phyloP scores from a whole-genome alignment of 495 filamentous ascomycete species.

The Geoglossum glabrum region DNA sequence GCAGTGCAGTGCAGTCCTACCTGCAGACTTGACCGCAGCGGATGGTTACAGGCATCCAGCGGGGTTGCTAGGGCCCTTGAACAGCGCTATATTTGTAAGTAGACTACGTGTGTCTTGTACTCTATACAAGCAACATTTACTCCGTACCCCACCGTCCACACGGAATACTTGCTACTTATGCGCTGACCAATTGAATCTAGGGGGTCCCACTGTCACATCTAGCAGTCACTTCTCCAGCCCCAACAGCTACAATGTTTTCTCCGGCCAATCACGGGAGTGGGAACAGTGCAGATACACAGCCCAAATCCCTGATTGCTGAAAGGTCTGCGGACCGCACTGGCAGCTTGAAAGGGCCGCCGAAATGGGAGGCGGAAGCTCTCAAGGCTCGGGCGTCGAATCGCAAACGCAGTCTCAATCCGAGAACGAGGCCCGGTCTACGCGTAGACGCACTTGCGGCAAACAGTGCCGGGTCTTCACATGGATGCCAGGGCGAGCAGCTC shows the following conservation, averaged over 20 bases:
- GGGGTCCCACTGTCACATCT: too few species aligned
- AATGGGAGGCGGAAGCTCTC: background rate
- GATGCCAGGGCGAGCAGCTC: background rate
- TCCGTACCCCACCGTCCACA: too few species aligned
- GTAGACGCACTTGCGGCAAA: background rate
- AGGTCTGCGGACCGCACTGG: background rate
- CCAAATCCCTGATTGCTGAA: background rate
- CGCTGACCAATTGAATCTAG: background rate
- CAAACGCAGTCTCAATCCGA: background rate
- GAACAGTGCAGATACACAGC: background rate
- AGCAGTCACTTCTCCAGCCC: too few species aligned
- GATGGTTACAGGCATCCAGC: background rate
- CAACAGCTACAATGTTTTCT: background rate
- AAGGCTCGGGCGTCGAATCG: background rate
- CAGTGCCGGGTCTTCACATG: background rate
- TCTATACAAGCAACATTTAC: too few species aligned
- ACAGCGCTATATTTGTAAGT: background rate
- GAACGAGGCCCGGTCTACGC: background rate
- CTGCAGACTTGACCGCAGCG: too few species aligned
- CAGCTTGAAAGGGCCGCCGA: background rate
- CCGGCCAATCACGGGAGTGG: background rate
- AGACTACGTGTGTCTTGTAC: too few species aligned
- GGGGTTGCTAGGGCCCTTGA: background rate
- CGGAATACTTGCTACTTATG: too few species aligned
- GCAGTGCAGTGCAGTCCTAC: too few species aligned